Evolutionary conservation across 2,329 filamentous ascomycete species (phyloP).

Genomic region (Pyricularia grisea): DNA sequence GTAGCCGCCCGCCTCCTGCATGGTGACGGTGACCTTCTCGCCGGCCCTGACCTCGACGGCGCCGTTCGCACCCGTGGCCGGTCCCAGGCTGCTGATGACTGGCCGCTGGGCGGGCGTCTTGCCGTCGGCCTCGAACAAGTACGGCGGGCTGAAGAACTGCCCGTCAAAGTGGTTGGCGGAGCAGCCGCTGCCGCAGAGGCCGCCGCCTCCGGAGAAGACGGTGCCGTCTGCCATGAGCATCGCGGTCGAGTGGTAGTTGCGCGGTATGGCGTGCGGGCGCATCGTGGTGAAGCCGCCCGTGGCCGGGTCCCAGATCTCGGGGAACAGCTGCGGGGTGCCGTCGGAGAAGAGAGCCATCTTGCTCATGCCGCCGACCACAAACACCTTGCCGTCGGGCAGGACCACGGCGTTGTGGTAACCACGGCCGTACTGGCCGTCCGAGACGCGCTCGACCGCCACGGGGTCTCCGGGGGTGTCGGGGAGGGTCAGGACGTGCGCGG

Average conservation of each 20-base stretch:
- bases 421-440: conserved; percentile 18
- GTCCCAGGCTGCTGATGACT: conserved; percentile 23
- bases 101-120: conserved; percentile 26
- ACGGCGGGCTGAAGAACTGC: conserved; percentile 46
- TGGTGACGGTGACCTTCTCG: background rate
- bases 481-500: background rate
- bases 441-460: conserved; percentile 13
- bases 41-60: background rate
- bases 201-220: conserved; percentile 40
- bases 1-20: background rate
- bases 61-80: conserved; percentile 12
- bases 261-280: conserved; percentile 26
- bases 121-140: conserved; percentile 39
- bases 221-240: conserved; percentile 39
- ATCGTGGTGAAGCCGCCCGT: conserved; percentile 13
- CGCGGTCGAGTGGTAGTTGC: conserved; percentile 39
- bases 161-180: conserved; percentile 43
- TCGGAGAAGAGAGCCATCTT: conserved; percentile 12
- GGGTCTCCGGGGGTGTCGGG: background rate
- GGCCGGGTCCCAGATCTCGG: conserved; percentile 16
- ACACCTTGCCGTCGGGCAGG: conserved; percentile 36
- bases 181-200: conserved; percentile 12
- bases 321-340: background rate
- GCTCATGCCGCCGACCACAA: conserved; percentile 35
- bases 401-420: conserved; percentile 34